Evolutionary conservation across 805 yeast genomes (phyloP).

Genomic region (Cyberlindnera lachancei): DNA sequence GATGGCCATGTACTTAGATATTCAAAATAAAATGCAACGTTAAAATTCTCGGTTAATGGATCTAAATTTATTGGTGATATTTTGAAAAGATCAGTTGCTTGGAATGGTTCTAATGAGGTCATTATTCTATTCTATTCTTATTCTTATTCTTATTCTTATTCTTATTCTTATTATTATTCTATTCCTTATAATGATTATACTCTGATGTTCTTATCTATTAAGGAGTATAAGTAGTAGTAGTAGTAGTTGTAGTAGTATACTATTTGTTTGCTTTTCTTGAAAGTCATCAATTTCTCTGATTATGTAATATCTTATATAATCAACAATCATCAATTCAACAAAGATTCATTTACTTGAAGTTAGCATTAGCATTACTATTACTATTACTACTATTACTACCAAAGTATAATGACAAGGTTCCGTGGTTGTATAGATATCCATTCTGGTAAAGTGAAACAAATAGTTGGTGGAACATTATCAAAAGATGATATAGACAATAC

Average conservation of each 20-base stretch:
- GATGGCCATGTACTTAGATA: constrained; percentile 86
- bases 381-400: neutral
- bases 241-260: too few relatives aligned
- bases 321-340: too few relatives aligned
- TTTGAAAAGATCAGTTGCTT: constrained; percentile 73
- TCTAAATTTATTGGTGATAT: constrained; percentile 77
- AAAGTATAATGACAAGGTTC: constrained; percentile 62
- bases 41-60: constrained; percentile 86
- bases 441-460: constrained; percentile 91
- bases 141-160: too few relatives aligned
- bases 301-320: too few relatives aligned
- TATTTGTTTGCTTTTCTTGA: too few relatives aligned
- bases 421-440: constrained; percentile 96
- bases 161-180: too few relatives aligned
- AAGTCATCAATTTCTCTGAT: too few relatives aligned
- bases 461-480: constrained; percentile 85
- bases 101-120: constrained; percentile 87
- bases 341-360: too few relatives aligned
- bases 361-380: too few relatives aligned
- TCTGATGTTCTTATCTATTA: too few relatives aligned
- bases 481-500: constrained; percentile 46
- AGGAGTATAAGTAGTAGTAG: too few relatives aligned
- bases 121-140: constrained; percentile 29
- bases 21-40: constrained; percentile 73
- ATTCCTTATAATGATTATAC: too few relatives aligned